Percentiles rank a stretch among this genome's conserved stretches.
Evolutionary conservation across 345 rosid species (phyloP).

Genomic region (Euphorbia lathyris): DNA sequence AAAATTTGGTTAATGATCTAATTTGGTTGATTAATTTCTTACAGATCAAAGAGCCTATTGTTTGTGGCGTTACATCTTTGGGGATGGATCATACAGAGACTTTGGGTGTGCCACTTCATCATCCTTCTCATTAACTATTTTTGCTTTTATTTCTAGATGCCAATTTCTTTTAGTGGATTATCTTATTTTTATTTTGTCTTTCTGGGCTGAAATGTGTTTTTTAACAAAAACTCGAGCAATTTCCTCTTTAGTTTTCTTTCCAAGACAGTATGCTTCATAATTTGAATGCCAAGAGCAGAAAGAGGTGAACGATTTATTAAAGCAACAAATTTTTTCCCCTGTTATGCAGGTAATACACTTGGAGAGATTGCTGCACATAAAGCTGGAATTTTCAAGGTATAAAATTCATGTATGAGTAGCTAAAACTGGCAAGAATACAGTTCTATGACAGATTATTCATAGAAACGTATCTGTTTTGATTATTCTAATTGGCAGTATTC

Average conservation of each 20-base stretch:
- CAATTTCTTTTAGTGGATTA: slow-evolving; percentile 2
- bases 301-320: slow-evolving; percentile 9
- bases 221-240: not conserved
- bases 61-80: slow-evolving; percentile 79
- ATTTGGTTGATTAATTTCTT: slow-evolving; percentile 17
- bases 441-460: slow-evolving; percentile 18
- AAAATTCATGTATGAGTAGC: slow-evolving; percentile 16
- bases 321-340: slow-evolving; percentile 15
- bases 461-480: slow-evolving; percentile 24
- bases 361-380: slow-evolving; percentile 74
- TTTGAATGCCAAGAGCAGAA: slow-evolving; percentile 4
- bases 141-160: not conserved
- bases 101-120: slow-evolving; percentile 45
- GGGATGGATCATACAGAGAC: slow-evolving; percentile 85
- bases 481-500: slow-evolving; percentile 34
- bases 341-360: slow-evolving; percentile 61
- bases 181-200: not conserved
- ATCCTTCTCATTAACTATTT: slow-evolving; percentile 5
- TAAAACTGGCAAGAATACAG: slow-evolving; percentile 16
- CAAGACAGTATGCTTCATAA: not conserved
- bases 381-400: slow-evolving; percentile 95
- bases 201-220: not conserved
- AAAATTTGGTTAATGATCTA: slow-evolving; percentile 7
- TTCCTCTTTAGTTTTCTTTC: not conserved
- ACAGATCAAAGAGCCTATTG: slow-evolving; percentile 81